Evolutionary conservation across 2,329 filamentous ascomycete species (phyloP), one percentile per base, ranked within the genome.

Genomic region (Diaporthe sp.): DNA sequence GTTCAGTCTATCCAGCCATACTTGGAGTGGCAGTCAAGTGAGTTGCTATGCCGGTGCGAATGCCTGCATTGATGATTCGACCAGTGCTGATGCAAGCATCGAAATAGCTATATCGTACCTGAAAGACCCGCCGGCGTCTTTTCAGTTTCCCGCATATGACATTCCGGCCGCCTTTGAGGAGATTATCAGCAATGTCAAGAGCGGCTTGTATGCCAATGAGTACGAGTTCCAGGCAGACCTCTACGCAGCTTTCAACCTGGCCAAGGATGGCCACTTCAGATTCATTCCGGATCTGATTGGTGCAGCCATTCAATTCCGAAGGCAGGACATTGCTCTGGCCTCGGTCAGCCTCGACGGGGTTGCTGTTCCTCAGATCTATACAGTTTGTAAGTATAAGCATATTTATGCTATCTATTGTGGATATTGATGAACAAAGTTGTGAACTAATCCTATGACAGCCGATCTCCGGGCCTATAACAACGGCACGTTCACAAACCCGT

Each of bases 401-500:
- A 22, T 6, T 2, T n/a, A 4, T 13, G 7, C 22, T 31, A 22
- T 37, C 22, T 3, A 37, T 25, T 28, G 31, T 34, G 2, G 4
- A 3, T 34, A 42, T 28, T 8, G 3, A 19, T 39, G 5, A 13
- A 34, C 34, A 25, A 37, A 9, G 15, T 15, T 22, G 7, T 31
- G 37, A 22, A 19, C 49, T 53, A 10, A 73, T 6, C 1, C 9
- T n/a, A 2, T n/a, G 17, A 44, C 61, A 74, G 72, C 72, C 31
- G 72, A 74, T 51, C 53, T 74, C 39, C 62, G 51, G 19, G 62
- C 67, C 10, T 70, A 74, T n/a, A 74, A 74, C 34, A 59, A 37
- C 12, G 72, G 67, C 44, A 59, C 42, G 1, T 74, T 68, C 19
- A 13, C 67, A 10, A 81, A 75, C 0, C 79, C 81, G 12, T 83